These are phyloP conservation scores for Biancaea sappan DNA, from an alignment of 306 rosid species.

Conservation along the genomic window DNA sequence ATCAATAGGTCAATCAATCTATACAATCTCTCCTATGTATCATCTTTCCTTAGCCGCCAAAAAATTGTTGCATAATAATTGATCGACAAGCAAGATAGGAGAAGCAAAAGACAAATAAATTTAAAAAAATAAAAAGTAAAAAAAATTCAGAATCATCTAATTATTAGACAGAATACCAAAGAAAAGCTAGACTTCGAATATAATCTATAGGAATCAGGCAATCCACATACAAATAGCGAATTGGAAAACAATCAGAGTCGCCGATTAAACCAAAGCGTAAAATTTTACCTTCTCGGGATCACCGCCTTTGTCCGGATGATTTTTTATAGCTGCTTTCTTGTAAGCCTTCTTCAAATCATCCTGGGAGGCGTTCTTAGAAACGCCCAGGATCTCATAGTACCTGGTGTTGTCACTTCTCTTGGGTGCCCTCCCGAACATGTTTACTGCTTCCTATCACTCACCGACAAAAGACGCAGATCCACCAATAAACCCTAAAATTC, in stretches of 20 bases:
- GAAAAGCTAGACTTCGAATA: not conserved
- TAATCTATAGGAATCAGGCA: not conserved
- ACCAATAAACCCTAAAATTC: conserved; percentile 9
- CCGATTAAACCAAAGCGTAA: not conserved
- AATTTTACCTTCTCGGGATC: conserved; percentile 79
- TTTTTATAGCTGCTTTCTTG: conserved; percentile 84
- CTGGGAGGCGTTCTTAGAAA: conserved; percentile 68
- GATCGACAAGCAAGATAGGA: not conserved
- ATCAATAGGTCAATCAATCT: not conserved
- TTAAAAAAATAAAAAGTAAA: not conserved
- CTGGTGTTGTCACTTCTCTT: conserved; percentile 70
- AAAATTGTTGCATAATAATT: not conserved
- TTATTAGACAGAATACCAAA: too few species aligned
- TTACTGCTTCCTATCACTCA: conserved; percentile 9
- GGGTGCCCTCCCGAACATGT: conserved; percentile 76
- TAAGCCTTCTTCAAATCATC: conserved; percentile 93
- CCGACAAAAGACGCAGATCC: not conserved
- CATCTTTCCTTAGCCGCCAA: not conserved
- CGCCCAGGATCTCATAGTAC: conserved; percentile 79
- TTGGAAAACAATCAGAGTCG: not conserved
- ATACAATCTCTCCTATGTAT: not conserved
- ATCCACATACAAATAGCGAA: not conserved
- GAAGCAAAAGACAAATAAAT: too few species aligned
- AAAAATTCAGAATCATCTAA: not conserved
- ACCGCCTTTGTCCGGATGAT: conserved; percentile 93